Base-by-base conservation (phyloP, 2,329 filamentous ascomycete genomes). In the Colletotrichum graminicola region DNA sequence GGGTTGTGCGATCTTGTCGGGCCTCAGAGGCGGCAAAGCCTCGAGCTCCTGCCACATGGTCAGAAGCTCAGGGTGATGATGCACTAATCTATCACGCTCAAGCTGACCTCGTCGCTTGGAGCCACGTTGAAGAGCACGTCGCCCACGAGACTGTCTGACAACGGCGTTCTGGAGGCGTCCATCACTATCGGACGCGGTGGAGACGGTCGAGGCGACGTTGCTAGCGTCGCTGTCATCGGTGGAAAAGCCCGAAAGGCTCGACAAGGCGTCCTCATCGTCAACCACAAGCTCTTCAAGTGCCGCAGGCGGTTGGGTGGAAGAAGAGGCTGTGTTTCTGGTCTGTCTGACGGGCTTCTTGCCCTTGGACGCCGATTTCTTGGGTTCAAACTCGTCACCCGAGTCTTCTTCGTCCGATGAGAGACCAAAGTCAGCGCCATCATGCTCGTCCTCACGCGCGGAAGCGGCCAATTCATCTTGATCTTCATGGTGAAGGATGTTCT, bases 11-110 rank as follows among this genome's bases (percentile, higher is more conserved):
- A 92, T 92, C 74, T 85, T 86, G 32, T 82, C 84, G 32, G 86
- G 83, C 36, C 89, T 87, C 73, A 98, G 88, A 23, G 91, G 83
- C 0, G 93, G 89, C 75, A 91, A 87, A 1, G 89, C 86, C 78
- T 92, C 85, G 2, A 98, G 84, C 32, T 93, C 89, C 4, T 88
- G 81, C 96, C 96, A 99, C 93, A 98, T 97, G 0, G 91, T 93
- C 54, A 82, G 84, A 51, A 99, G 88, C 65, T 91, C 88, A 0
- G 95, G 95, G 78, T 99, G 96, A 62, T 92, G 85, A 26, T 83
- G 80, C 75, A 95, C 93, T 1, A 97, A 88, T 73, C 91, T 91
- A 66, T 84, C 82, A 62, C 94, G 89, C 81, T 93, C 85, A 43
- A 77, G 82, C 74, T 78, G 77, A 39, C 72, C 62, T 36, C 74